phyloP scores from a whole-genome alignment of 169 alveolate genomes.

The Besnoitia besnoiti region DNA sequence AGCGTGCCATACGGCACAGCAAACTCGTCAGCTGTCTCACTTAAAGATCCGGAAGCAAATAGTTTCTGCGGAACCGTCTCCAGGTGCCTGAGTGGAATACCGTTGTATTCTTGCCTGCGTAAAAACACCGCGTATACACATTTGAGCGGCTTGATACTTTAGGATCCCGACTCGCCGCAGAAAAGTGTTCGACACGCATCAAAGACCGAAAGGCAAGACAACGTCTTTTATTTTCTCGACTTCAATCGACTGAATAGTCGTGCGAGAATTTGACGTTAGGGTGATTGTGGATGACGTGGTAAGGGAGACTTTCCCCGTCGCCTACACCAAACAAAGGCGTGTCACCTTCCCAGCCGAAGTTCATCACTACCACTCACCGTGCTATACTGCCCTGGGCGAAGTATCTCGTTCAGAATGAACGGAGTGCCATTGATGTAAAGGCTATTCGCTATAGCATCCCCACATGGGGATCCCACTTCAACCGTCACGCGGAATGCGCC shows the following conservation, averaged over 20 bases:
- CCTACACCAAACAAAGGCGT: neutral
- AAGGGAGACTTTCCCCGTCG: slow-evolving; percentile 21
- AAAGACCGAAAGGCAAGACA: neutral
- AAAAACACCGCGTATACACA: no score
- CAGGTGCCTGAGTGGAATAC: no score
- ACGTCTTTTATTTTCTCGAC: slow-evolving; percentile 9
- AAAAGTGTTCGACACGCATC: neutral
- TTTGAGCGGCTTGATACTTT: no score
- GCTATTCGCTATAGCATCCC: neutral
- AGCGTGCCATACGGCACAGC: no score
- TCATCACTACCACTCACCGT: slow-evolving; percentile 32
- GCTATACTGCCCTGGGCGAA: slow-evolving; percentile 52
- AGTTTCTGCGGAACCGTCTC: no score
- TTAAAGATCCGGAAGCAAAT: no score
- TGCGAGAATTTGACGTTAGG: slow-evolving; percentile 14
- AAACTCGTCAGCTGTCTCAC: no score
- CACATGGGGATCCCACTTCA: slow-evolving; percentile 51
- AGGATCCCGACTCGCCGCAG: no score
- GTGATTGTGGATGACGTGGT: neutral
- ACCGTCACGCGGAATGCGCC: slow-evolving; percentile 25
- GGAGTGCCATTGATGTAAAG: slow-evolving; percentile 1
- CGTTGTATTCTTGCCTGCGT: no score
- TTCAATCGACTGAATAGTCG: slow-evolving; percentile 7
- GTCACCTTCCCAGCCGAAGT: neutral
- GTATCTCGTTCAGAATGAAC: slow-evolving; percentile 25